Base-by-base conservation (phyloP, 345 rosid species). In the Euclidium syriacum region DNA sequence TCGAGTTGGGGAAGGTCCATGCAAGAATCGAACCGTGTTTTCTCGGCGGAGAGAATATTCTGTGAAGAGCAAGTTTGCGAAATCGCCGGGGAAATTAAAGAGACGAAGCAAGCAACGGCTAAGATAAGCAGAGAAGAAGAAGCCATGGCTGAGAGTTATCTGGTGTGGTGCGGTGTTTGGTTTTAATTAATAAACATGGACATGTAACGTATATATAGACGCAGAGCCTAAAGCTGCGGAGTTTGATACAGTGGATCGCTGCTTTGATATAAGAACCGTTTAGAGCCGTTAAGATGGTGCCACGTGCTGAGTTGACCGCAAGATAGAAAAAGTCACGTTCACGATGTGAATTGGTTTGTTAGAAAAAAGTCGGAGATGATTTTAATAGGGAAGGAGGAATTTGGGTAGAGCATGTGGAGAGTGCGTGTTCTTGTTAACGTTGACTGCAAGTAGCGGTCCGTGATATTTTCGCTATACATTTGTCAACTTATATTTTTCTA, bases 11-110 rank as follows among this genome's bases (percentile, higher is more conserved):
- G 80, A 30, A 88, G 84, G 52, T 78, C 83, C 1, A 62, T 9
- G 66, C 98, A 88, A 27, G 39, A 64, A 5, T 68, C 3, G 75
- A 56, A 89, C 3, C 18, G 44, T 11, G 62, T 75, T 61, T 11
- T 76, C 27, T 27, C 47, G 52, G 48, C 3, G 42, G 58, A 7
- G 51, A 1, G 35, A 29, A 80, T 23, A n/a, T 72, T 80, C 64
- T 80, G 89, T 0, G 97, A 73, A 1, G 74, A 24, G 73, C 96
- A 91, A 18, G 58, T 51, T 4, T 70, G 84, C 4, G 96, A 73
- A 41, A 59, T 40, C 6, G 78, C 61, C 3, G 87, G 84, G 14
- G 82, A 70, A 70, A 78, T 56, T 27, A 78, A 52, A 18, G 71
- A 18, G 26, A 55, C 10, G 27, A 44, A 75, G n/a, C 81, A 32